Evolutionary conservation across 192 early-diverging fungal genomes (phyloP), one percentile per base, ranked within the genome.

Genomic region (Coemansia sp.): DNA sequence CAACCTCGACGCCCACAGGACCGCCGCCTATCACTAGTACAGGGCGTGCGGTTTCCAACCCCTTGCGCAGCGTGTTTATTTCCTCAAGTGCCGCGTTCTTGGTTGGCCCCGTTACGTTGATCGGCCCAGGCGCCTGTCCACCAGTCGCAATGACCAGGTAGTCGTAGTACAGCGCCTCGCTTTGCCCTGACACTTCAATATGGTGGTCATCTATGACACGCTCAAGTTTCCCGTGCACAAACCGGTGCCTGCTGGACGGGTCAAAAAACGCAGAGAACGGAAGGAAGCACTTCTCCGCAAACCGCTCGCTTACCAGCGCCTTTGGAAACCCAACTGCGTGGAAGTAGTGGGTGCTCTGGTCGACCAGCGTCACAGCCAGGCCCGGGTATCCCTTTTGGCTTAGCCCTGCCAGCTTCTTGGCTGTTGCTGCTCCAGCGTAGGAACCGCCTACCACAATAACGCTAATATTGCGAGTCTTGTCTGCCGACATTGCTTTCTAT

Each of bases 11-110:
- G 16, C 88, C 88, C 4, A 86, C 84, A 4, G 87, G 72, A 2
- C 88, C 88, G 30, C 87, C 88, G 48, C 88, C 88, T 18, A 88
- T 60, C 40, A 89, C 82, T 9, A 89, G 56, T 39, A 88, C 65
- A 1, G 80, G 67, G 25, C 72, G 30, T 2, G 87, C 84, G 8
- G 46, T 31, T 4, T 73, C 68, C 29, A 89, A 39, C 7, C 75
- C 77, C 7, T 46, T 40, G 6, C 81, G 72, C n/a, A 77, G 63
- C 56, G 48, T 33, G 3, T 35, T 45, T 37, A 86, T 71, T 26
- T 83, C 72, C 16, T 39, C 63, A 33, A 77, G 13, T 10, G 66
- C 77, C 7, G 66, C 73, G 28, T 78, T 82, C 57, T 77, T 77
- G 59, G 68, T 82, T 10, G 59, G 35, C 15, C 59, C 70, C 2